A percentile compares a stretch with the other conserved stretches of the same genome.
Conservation (phyloP, 495 filamentous ascomycete species). For the Amphirosellinia nigrospora region DNA sequence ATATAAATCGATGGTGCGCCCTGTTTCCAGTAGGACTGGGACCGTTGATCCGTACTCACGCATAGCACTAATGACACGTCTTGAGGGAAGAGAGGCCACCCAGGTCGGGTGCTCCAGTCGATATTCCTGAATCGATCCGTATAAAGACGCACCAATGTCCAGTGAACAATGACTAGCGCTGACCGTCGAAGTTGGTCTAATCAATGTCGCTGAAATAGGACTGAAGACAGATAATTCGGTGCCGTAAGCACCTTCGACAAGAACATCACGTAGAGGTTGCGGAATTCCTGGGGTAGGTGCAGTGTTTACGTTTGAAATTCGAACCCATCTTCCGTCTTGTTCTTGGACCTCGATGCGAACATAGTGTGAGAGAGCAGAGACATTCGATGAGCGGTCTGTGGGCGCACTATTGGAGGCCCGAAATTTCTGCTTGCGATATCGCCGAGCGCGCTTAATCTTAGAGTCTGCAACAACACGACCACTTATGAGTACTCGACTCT, state of each 20-base stretch:
- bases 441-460: constrained; percentile 33
- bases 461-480: constrained; percentile 19
- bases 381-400: background rate
- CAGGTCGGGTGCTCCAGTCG: background rate
- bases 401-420: background rate
- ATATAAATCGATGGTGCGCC: background rate
- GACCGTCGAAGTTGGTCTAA: background rate
- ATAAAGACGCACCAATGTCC: background rate
- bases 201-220: background rate
- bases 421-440: constrained; percentile 39
- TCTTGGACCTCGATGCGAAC: background rate
- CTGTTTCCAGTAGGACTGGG: background rate
- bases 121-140: background rate
- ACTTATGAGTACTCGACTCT: constrained; percentile 29
- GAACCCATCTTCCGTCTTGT: background rate
- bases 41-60: background rate
- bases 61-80: background rate
- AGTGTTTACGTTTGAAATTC: background rate
- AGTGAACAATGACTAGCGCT: background rate
- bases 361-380: background rate
- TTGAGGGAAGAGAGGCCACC: background rate
- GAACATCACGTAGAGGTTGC: background rate
- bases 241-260: background rate
- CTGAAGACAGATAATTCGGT: background rate
- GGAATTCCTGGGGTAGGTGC: background rate